Base-by-base conservation (phyloP, 495 filamentous ascomycete species). In the Lophiostoma macrostomum region DNA sequence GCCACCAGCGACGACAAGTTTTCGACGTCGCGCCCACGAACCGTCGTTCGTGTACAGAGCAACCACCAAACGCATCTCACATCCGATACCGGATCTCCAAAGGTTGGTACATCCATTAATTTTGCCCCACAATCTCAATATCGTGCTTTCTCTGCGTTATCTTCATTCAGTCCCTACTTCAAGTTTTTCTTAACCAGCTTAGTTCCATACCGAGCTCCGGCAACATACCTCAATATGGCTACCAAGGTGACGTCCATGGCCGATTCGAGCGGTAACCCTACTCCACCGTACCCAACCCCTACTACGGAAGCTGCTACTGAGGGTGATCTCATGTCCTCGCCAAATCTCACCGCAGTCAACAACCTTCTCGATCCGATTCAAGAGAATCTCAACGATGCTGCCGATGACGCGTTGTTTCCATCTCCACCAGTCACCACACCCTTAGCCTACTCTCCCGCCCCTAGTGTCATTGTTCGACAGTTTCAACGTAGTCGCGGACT, bases 351-450 rank as follows among this genome's bases (percentile, higher is more conserved):
- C 43, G 38, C 38, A 6, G 52, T 60, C 28, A 40, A 31, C 37
- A 32, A 49, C 5, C 51, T 43, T 23, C 53, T 58, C 30, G 53
- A 34, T 7, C 38, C 56, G 0, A 47, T 64, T 22, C 35, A 39
- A 19, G 53, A 58, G 22, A 11, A 34, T n/a, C 36, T 58, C 42
- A 61, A 50, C 37, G 53, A 58, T 37, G 25, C 22, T 13, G 60
- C 48, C 10, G 39, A 45, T 19, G 46, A 19, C 13, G 31, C 20
- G 30, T 36, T 24, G 25, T 53, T 38, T 32, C 61, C 61, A n/a
- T 47, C 40, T 25, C 57, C 61, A 13, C 63, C 63, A 1, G 28
- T 52, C 48, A 62, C 61, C 52, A 61, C 47, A 13, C 61, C 61
- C 6, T 43, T 30, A 16, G 35, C 28, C 23, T 37, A 46, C n/a